phyloP scores from a whole-genome alignment of 1,139 yeast species.

The Tardiomyces digboiensis region DNA sequence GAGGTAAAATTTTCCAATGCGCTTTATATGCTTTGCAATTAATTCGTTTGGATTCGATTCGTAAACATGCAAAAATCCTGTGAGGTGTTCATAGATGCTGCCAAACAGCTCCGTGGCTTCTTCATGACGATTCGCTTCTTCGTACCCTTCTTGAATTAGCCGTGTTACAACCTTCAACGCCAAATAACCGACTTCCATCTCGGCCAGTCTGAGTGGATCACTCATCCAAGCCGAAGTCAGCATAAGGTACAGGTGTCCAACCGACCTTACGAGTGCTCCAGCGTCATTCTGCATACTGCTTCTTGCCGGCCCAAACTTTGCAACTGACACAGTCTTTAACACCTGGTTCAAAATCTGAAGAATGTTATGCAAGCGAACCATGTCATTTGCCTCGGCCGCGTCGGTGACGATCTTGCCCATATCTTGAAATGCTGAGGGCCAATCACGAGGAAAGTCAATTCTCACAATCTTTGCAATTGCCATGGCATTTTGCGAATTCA shows the following conservation, averaged over 20 bases:
- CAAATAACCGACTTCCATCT: slow-evolving; percentile 66
- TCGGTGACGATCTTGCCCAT: slow-evolving; percentile 40
- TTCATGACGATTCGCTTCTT: slow-evolving; percentile 51
- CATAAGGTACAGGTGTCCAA: slow-evolving; percentile 48
- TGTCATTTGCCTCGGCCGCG: slow-evolving; percentile 32
- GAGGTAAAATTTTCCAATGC: slow-evolving; percentile 67
- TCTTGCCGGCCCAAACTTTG: slow-evolving; percentile 75
- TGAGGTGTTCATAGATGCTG: slow-evolving; percentile 50
- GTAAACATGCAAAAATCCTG: slow-evolving; percentile 43
- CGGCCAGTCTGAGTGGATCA: slow-evolving; percentile 27
- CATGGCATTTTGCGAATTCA: slow-evolving; percentile 76
- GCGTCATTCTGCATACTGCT: slow-evolving; percentile 69
- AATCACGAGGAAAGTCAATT: slow-evolving; percentile 76
- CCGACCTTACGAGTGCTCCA: slow-evolving; percentile 47
- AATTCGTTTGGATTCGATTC: slow-evolving; percentile 44
- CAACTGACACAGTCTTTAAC: slow-evolving; percentile 61
- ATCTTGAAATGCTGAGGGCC: slow-evolving; percentile 74
- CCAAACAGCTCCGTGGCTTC: slow-evolving; percentile 53
- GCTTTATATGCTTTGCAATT: slow-evolving; percentile 60
- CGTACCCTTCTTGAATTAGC: slow-evolving; percentile 68
- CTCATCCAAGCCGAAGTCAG: slow-evolving; percentile 57
- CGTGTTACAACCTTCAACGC: slow-evolving; percentile 69
- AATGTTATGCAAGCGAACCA: slow-evolving; percentile 48
- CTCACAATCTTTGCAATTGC: slow-evolving; percentile 71
- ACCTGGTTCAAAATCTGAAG: slow-evolving; percentile 66